A percentile compares a stretch with the other conserved stretches of the same genome.
Conservation (phyloP, 1,139 yeast species). For the Magnusiomyces magnusii region DNA sequence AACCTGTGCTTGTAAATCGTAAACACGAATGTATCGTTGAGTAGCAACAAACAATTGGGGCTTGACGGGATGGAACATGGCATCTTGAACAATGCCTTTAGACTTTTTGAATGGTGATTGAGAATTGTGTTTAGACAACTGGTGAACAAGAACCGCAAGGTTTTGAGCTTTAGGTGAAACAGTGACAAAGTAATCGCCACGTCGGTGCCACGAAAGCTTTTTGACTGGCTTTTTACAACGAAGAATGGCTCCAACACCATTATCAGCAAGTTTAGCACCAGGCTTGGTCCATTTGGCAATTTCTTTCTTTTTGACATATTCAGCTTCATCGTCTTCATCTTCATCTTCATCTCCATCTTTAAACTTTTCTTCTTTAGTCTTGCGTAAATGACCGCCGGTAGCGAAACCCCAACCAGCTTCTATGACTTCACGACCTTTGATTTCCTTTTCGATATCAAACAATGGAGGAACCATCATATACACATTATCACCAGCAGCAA, state of each 20-base stretch:
- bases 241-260: conserved; percentile 72
- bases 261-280: conserved; percentile 48
- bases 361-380: conserved; percentile 27
- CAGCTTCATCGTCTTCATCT: conserved; percentile 29
- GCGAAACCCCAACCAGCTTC: conserved; percentile 94
- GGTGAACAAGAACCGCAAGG: conserved; percentile 88
- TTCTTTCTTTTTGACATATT: conserved; percentile 44
- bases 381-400: conserved; percentile 38
- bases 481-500: conserved; percentile 73
- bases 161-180: conserved; percentile 88
- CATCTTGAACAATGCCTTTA: conserved; percentile 92
- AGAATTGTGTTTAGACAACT: conserved; percentile 88
- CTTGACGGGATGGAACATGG: conserved; percentile 93
- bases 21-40: conserved; percentile 83
- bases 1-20: conserved; percentile 82
- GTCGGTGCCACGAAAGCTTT: conserved; percentile 90
- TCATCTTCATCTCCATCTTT: conserved; percentile 24
- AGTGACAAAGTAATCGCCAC: conserved; percentile 94
- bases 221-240: conserved; percentile 64
- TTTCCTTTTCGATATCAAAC: conserved; percentile 82
- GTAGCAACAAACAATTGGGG: conserved; percentile 94
- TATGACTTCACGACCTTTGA: conserved; percentile 65
- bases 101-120: conserved; percentile 94
- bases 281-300: conserved; percentile 87
- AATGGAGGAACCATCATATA: conserved; percentile 82